phyloP scores from a whole-genome alignment of 306 rosid species.

The Rosa multiflora region DNA sequence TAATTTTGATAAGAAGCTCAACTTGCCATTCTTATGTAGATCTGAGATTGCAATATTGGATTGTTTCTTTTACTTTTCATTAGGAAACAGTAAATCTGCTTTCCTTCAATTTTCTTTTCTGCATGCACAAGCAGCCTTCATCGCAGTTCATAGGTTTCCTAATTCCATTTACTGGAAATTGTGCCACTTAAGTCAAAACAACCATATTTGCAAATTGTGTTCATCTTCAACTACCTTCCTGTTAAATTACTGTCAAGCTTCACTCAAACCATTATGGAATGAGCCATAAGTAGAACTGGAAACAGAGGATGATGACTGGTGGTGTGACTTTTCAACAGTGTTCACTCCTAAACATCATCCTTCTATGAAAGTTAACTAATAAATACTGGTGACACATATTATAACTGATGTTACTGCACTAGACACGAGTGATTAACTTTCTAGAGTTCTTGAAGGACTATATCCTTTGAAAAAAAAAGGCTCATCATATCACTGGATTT shows the following conservation, averaged over 20 bases:
- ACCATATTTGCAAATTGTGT: not conserved
- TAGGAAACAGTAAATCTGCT: not conserved
- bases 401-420: not conserved
- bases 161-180: not conserved
- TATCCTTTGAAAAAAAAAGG: not conserved
- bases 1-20: not conserved
- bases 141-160: not conserved
- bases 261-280: not conserved
- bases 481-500: constrained; percentile 16
- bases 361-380: not conserved
- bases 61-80: not conserved
- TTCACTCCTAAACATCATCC: not conserved
- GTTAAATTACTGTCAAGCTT: not conserved
- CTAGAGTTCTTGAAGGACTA: not conserved
- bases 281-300: not conserved
- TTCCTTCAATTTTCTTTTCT: not conserved
- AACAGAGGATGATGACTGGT: not conserved
- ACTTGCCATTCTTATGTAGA: not conserved
- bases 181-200: not conserved
- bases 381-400: not conserved
- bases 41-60: no score
- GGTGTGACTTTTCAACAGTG: no score
- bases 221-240: not conserved
- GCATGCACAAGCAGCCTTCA: not conserved
- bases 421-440: not conserved